A percentile compares a stretch with the other conserved stretches of the same genome.
Conservation (phyloP, 164 flowering plant genomes). For the Liquidambar formosana region DNA sequence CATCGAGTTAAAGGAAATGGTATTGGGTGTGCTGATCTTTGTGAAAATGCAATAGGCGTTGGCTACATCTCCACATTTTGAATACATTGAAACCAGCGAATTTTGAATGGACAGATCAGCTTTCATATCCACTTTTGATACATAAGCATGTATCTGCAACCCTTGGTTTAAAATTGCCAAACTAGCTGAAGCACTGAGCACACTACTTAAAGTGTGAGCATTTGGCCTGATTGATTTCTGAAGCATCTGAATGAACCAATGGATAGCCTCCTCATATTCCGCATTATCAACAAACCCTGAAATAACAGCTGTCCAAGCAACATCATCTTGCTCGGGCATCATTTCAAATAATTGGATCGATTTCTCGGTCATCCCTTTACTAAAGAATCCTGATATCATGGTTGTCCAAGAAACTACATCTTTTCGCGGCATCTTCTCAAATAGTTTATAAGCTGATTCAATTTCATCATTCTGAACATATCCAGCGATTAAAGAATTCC, state of each 20-base stretch:
- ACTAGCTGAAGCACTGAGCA: conserved; percentile 49
- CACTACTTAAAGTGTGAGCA: conserved; percentile 41
- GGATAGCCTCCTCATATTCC: conserved; percentile 32
- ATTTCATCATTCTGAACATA: conserved; percentile 33
- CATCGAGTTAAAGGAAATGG: conserved; percentile 45
- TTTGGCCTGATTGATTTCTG: conserved; percentile 30
- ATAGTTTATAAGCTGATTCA: conserved; percentile 40
- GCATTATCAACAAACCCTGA: conserved; percentile 45
- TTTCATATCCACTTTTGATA: conserved; percentile 28
- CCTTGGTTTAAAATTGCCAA: conserved; percentile 42
- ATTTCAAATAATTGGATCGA: conserved; percentile 31
- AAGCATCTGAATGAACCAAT: conserved; percentile 43
- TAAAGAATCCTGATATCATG: conserved; percentile 36
- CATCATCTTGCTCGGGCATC: conserved; percentile 48
- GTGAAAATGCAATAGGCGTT: conserved; percentile 38
- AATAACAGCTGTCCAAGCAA: conserved; percentile 57
- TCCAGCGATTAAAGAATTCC: conserved; percentile 41
- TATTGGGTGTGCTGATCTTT: conserved; percentile 27
- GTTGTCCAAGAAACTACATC: conserved; percentile 52
- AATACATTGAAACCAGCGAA: conserved; percentile 45
- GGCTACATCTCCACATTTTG: conserved; percentile 44
- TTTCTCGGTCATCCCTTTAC: conserved; percentile 27
- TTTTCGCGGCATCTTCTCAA: conserved; percentile 31
- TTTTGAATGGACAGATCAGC: conserved; percentile 40
- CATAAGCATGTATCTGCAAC: conserved; percentile 40